Evolutionary conservation across 208 protist species (phyloP), one percentile per base, ranked within the genome.

Genomic region (Vickermania spadyakhi): DNA sequence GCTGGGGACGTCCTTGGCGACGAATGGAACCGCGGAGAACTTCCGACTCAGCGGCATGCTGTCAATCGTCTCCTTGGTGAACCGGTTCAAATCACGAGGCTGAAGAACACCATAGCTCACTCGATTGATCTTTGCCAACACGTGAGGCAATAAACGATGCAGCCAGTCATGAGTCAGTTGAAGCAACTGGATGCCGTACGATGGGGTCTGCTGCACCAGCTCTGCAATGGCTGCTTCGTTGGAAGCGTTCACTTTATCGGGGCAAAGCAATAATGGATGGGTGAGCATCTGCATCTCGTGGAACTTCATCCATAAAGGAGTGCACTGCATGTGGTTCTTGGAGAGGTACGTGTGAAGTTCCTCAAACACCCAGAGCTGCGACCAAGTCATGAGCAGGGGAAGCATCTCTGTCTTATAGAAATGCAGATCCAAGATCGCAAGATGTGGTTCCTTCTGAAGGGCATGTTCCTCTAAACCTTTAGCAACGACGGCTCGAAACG

Each of bases 1-100:
- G 36, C 89, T 97, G 23, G 96, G 96, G 28, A 97, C 89, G 53
- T 98, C 96, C 78, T 98, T 98, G 52, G 94, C 95, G 42, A 98
- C 91, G 64, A 98, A 98, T 0, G 96, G 96, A 3, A 98, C 78
- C 1, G 94, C 94, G 66, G 92, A 90, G 63, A 96, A 63, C 51
- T 70, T 64, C 1, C 91, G 81, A 58, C 86, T 89, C 52, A 78
- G 73, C 2, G 93, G 91, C 73, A 93, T 93, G 14, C 61, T 64
- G 4, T 68, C 41, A 26, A 41, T 64, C 22, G 66, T 63, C 23
- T 66, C 52, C 25, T 59, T 28, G 3, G 27, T 51, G 51, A 67
- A 60, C 31, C 68, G 22, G n/a, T 77, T 67, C 62, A 94, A 36
- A 55, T 97, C 94, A 14, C 31, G 68, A 1, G 76, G 73, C 56